phyloP scores from a whole-genome alignment of 257 asterid genomes.

The Fraxinus quadrangulata region DNA sequence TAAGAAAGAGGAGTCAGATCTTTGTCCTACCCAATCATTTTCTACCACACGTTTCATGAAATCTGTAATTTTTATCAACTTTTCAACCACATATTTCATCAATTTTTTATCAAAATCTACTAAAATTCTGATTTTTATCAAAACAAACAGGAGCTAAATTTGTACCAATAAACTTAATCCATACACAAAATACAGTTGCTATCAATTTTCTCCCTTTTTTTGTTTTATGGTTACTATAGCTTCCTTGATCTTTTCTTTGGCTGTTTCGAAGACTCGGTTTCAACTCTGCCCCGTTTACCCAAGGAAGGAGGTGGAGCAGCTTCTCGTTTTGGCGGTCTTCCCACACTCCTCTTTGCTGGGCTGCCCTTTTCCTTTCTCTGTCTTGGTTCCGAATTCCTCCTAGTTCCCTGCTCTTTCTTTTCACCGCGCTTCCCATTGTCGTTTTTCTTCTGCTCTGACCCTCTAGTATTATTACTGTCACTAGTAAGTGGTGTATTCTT shows the following conservation, averaged over 20 bases:
- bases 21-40: no score
- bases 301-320: conserved; percentile 33
- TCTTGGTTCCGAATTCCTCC: conserved; percentile 39
- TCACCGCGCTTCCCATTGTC: conserved; percentile 39
- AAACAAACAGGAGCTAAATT: background rate
- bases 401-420: conserved; percentile 40
- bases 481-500: conserved; percentile 63
- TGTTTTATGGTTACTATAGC: conserved; percentile 32
- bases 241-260: conserved; percentile 69
- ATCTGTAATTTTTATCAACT: no score
- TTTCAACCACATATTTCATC: no score
- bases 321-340: conserved; percentile 68
- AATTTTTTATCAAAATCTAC: no score
- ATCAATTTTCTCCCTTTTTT: background rate
- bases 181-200: conserved; percentile 41
- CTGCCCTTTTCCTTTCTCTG: conserved; percentile 47
- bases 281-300: conserved; percentile 49
- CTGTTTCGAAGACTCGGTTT: conserved; percentile 47
- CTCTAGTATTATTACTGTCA: conserved; percentile 35
- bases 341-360: conserved; percentile 52
- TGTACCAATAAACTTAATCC: conserved; percentile 20
- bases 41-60: no score
- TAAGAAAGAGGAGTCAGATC: background rate
- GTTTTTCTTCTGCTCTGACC: conserved; percentile 44
- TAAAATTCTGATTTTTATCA: no score